Percentiles rank a stretch among this genome's conserved stretches.
Evolutionary conservation across 2,329 filamentous ascomycete species (phyloP).

Genomic region (Beauveria brongniartii): DNA sequence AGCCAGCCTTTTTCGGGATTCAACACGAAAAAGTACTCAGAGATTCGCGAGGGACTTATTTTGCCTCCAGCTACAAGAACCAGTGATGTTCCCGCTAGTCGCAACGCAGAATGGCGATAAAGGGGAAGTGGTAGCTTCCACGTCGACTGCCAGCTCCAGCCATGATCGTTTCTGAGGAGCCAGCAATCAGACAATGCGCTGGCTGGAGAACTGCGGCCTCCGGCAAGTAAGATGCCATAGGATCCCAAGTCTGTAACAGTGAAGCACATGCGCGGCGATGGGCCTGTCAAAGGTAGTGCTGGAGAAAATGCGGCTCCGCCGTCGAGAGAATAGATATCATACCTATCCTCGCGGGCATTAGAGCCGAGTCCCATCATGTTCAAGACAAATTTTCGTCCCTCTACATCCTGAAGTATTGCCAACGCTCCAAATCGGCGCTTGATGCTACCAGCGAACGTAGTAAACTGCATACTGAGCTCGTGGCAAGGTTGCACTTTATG

Average conservation of each 20-base stretch:
- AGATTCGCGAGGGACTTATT: conserved; percentile 37
- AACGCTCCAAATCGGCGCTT: conserved; percentile 54
- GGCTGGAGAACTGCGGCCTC: conserved; percentile 71
- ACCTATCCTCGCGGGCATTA: conserved; percentile 39
- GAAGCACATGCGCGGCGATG: conserved; percentile 58
- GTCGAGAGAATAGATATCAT: conserved; percentile 37
- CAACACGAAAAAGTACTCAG: conserved; percentile 47
- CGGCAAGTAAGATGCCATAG: conserved; percentile 56
- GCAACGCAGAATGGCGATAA: conserved; percentile 64
- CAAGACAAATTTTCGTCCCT: conserved; percentile 36
- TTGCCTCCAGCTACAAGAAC: conserved; percentile 58
- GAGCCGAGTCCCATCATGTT: conserved; percentile 37
- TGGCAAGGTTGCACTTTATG: background rate
- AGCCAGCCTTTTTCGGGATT: conserved; percentile 39
- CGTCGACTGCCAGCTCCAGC: conserved; percentile 51
- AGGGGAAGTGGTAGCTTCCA: conserved; percentile 61
- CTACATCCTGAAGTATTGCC: conserved; percentile 30
- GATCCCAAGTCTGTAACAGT: conserved; percentile 59
- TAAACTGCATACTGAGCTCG: background rate
- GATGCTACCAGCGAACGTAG: background rate
- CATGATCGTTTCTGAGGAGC: conserved; percentile 49
- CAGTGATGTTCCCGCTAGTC: conserved; percentile 38
- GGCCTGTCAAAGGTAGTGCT: conserved; percentile 23
- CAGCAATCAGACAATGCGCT: conserved; percentile 66
- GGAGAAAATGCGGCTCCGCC: conserved; percentile 16